Percentiles rank a stretch among this genome's conserved stretches.
phyloP scores from a whole-genome alignment of 176 grass and related monocot species.

The Oryza brachyantha region DNA sequence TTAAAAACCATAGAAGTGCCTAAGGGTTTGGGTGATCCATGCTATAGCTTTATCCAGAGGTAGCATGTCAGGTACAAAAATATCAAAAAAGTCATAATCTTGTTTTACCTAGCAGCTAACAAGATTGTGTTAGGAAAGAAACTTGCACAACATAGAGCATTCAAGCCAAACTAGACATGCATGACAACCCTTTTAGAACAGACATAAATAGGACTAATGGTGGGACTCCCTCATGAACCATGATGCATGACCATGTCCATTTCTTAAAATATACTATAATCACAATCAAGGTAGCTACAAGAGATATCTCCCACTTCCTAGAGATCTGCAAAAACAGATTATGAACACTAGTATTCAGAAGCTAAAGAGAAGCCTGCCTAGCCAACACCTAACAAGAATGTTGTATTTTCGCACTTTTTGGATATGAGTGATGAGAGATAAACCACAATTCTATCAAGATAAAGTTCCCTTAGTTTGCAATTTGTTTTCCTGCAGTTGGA shows the following conservation, averaged over 20 bases:
- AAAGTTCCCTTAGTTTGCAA: neutral
- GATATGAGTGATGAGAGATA: conserved; percentile 9
- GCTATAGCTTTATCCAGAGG: conserved; percentile 14
- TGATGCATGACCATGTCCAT: neutral
- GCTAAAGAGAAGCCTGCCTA: neutral
- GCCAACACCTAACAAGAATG: conserved; percentile 2
- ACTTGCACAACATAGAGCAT: neutral
- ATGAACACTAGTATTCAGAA: neutral
- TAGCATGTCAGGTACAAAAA: conserved; percentile 1
- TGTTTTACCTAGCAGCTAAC: conserved; percentile 25
- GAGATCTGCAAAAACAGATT: neutral
- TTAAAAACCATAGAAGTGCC: neutral
- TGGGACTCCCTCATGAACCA: neutral
- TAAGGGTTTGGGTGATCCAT: neutral
- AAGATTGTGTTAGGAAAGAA: conserved; percentile 12
- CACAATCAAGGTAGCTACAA: neutral
- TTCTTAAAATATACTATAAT: neutral
- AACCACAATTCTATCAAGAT: neutral
- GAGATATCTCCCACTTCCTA: neutral
- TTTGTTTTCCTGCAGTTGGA: neutral
- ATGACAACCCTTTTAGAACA: neutral
- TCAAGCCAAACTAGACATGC: neutral
- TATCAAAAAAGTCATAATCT: conserved; percentile 4
- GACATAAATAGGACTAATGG: neutral
- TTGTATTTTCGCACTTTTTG: neutral